Base-by-base conservation (phyloP, 768 basidiomycete genomes). In the Rhizopogon rudus region DNA sequence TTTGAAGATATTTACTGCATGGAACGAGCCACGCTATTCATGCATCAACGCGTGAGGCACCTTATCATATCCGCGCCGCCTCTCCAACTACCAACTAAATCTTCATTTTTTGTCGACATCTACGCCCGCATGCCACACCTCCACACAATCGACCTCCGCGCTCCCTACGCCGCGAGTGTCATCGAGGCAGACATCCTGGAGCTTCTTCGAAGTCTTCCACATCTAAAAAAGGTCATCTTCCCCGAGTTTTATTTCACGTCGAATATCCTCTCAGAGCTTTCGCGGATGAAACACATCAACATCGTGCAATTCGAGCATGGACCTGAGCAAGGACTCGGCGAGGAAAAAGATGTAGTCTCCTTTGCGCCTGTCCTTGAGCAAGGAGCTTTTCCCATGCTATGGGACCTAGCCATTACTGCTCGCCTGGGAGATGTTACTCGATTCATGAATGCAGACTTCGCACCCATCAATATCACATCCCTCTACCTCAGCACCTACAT, bases 221-320 rank as follows among this genome's bases (percentile, higher is more conserved):
- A 75, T 51, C 74, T 86, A 17, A 70, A 74, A 40, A 76, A 71
- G 59, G 63, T 84, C 43, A 70, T 75, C 8, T 67, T 85, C 2
- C 84, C 85, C 0, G 73, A 77, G 5, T 86, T 75, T 57, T 75
- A 76, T 46, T 58, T 79, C 8, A 84, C 82, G 0, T 71, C 77
- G 1, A 58, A 62, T 1, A 58, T 84, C 17, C 66, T 80, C n/a
- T 74, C 82, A 53, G 62, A 71, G 3, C 66, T 81, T 14, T 81
- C 83, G 6, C 71, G 53, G 12, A 68, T 79, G 31, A 67, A 67
- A 25, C 60, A 77, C 45, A 74, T 86, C 0, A 66, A 67, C 5
- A 60, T 72, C 6, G 55, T 85, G n/a, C 81, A 84, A 52, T 86
- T 83, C 53, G 79, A 77, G 51, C 82, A 80, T 60, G 55, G 70